Percentiles rank a stretch among this genome's conserved stretches.
Conservation (phyloP, 768 basidiomycete species). For the Pleurotus djamor region DNA sequence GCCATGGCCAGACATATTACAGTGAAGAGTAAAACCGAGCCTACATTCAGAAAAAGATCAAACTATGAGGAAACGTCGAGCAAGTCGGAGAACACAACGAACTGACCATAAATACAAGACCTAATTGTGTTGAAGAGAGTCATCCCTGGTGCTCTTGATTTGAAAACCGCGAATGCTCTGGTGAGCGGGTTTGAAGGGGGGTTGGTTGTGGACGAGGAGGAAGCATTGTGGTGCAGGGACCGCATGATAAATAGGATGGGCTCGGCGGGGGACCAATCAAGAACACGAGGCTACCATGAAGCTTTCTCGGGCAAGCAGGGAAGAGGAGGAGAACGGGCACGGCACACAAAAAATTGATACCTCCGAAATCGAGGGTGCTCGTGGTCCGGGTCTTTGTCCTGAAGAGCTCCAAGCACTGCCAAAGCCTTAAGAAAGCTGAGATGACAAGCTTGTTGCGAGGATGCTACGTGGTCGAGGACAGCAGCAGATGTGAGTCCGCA, state of each 20-base stretch:
- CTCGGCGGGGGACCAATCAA: conserved; percentile 19
- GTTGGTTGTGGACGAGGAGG: conserved; percentile 21
- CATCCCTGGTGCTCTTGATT: conserved; percentile 45
- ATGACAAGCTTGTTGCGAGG: conserved; percentile 1
- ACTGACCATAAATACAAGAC: conserved; percentile 64
- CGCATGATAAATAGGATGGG: conserved; percentile 42
- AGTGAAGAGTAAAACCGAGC: conserved; percentile 68
- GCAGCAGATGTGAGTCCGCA: background rate
- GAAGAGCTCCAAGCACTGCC: background rate
- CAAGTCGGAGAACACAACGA: conserved; percentile 8
- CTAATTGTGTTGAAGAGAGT: conserved; percentile 71
- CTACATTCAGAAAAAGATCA: conserved; percentile 31
- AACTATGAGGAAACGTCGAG: background rate
- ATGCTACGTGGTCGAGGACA: conserved; percentile 1
- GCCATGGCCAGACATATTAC: conserved; percentile 79
- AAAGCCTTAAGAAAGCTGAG: background rate
- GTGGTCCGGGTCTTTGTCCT: background rate
- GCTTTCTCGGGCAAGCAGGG: conserved; percentile 9
- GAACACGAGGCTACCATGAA: conserved; percentile 49
- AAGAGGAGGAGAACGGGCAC: background rate
- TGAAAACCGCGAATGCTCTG: conserved; percentile 6
- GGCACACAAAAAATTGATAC: background rate
- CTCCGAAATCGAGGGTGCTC: background rate
- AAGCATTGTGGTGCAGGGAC: conserved; percentile 21
- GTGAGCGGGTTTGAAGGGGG: conserved; percentile 13